Evolutionary conservation across 371 early-diverging fungal genomes (phyloP).

Genomic region (Mortierella sp.): DNA sequence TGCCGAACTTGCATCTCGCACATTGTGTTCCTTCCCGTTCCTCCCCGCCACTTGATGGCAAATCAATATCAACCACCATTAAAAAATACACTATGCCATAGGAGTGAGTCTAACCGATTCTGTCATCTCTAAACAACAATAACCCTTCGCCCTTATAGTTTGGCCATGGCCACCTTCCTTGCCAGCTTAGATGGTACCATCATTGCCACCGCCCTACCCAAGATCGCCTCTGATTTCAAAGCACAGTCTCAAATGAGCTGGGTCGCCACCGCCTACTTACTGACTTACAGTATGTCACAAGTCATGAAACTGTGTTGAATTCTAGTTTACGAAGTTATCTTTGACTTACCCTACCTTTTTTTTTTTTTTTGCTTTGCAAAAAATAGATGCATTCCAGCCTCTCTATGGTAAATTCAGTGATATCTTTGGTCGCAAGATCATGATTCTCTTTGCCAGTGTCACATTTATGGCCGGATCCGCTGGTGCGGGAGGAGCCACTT

Average conservation of each 20-base stretch:
- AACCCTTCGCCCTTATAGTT: not conserved
- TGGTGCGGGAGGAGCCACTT: constrained; percentile 62
- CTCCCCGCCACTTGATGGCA: too few species aligned
- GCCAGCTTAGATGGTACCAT: constrained; percentile 82
- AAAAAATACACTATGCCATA: too few species aligned
- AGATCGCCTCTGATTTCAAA: constrained; percentile 74
- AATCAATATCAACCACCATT: not conserved
- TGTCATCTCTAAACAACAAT: not conserved
- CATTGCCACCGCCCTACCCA: constrained; percentile 78
- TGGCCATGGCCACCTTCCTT: constrained; percentile 61
- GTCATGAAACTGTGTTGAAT: constrained; percentile 43
- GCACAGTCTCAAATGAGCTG: constrained; percentile 70
- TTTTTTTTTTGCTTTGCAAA: not conserved
- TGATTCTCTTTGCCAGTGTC: constrained; percentile 58
- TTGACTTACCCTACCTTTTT: not conserved
- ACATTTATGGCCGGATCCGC: constrained; percentile 64
- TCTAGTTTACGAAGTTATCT: not conserved
- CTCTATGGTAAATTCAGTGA: constrained; percentile 58
- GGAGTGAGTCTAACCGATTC: not conserved
- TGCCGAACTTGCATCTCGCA: too few species aligned
- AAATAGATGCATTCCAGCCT: constrained; percentile 14
- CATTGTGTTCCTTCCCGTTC: too few species aligned
- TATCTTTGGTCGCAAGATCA: constrained; percentile 72
- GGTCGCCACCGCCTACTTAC: constrained; percentile 72
- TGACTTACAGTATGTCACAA: constrained; percentile 40